Conservation (phyloP, 495 filamentous ascomycete species). For the Neurospora tetraspora region DNA sequence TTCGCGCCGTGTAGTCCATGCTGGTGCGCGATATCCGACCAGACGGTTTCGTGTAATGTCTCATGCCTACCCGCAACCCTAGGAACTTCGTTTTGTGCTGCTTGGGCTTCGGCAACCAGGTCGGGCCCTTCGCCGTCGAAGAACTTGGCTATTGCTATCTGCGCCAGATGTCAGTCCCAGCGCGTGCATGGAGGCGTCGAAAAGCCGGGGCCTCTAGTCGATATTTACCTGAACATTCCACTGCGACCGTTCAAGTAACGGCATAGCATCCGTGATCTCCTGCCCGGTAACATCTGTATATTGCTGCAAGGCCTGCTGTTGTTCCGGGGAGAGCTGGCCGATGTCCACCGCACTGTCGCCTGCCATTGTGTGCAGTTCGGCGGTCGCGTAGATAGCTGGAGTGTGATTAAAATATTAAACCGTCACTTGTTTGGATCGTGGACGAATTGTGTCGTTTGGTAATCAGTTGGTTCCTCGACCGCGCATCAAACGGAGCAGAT, state of each 20-base stretch:
- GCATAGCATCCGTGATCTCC: conserved; percentile 64
- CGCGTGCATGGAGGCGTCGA: background rate
- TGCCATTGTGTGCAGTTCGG: conserved; percentile 18
- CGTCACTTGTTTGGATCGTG: background rate
- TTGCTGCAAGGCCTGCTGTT: conserved; percentile 75
- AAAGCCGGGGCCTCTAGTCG: background rate
- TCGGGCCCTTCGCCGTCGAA: conserved; percentile 91
- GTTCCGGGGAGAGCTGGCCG: conserved; percentile 56
- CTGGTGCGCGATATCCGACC: conserved; percentile 9
- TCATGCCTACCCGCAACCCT: conserved; percentile 52
- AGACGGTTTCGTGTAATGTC: conserved; percentile 53
- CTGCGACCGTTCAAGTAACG: conserved; percentile 71
- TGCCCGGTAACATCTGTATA: conserved; percentile 84
- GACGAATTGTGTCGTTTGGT: background rate
- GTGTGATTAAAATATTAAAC: background rate
- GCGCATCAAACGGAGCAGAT: background rate
- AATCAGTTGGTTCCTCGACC: background rate
- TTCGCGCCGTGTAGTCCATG: background rate
- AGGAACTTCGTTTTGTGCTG: conserved; percentile 48
- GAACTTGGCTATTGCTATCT: conserved; percentile 95
- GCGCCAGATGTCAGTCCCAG: conserved; percentile 2
- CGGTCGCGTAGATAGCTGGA: background rate
- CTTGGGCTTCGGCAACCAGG: conserved; percentile 65
- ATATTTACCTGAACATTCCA: conserved; percentile 84
- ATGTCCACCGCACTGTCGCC: conserved; percentile 45